phyloP scores from a whole-genome alignment of 208 protist genomes.

The Trypanosoma rangeli region DNA sequence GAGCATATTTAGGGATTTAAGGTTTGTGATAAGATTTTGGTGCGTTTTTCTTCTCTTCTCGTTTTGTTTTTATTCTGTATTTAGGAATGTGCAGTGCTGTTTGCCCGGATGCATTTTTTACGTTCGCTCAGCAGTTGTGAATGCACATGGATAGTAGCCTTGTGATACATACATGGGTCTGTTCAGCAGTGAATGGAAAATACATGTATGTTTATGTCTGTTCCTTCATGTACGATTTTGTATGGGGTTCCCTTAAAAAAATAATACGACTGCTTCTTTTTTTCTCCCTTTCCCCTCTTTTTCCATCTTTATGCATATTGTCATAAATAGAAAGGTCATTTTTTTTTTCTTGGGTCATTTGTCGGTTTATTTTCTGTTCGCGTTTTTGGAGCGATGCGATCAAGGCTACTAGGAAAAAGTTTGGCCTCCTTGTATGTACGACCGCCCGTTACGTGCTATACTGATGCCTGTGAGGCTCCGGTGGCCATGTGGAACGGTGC shows the following conservation, averaged over 20 bases:
- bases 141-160: not conserved
- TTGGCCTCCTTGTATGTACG: conserved; percentile 59
- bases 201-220: not conserved
- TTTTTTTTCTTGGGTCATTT: conserved; percentile 6
- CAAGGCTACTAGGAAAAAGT: conserved; percentile 46
- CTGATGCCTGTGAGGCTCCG: conserved; percentile 86
- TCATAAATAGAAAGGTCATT: not conserved
- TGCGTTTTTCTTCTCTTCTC: conserved; percentile 4
- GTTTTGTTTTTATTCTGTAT: conserved; percentile 7
- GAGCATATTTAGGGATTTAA: conserved; percentile 21
- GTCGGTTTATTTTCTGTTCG: not conserved
- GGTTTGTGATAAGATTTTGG: not conserved
- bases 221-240: not conserved
- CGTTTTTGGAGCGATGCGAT: conserved; percentile 35
- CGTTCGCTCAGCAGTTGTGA: not conserved
- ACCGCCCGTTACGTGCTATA: conserved; percentile 67
- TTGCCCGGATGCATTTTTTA: not conserved
- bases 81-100: not conserved
- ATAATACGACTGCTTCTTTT: not conserved
- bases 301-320: not conserved
- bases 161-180: not conserved
- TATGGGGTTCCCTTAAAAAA: conserved; percentile 1
- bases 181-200: conserved; percentile 4
- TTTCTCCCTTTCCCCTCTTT: conserved; percentile 2
- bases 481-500: conserved; percentile 85